Percentiles rank a stretch among this genome's conserved stretches.
These are phyloP conservation scores for Mariannaea elegans DNA, from an alignment of 2,329 filamentous ascomycete species.

Conservation along the genomic window DNA sequence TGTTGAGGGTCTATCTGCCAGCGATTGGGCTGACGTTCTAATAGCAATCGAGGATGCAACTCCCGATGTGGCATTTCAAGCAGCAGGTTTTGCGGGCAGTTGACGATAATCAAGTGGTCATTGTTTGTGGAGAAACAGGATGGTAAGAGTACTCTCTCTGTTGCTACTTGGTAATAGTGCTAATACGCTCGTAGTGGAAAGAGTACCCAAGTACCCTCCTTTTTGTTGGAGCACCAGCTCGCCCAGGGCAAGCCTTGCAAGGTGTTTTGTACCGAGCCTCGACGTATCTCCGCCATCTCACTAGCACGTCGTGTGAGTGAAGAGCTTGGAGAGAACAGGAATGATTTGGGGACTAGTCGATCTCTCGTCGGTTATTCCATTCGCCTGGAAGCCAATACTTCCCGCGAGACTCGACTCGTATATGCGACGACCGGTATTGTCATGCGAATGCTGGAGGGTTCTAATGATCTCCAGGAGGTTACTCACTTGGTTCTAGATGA, in stretches of 20 bases:
- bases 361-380: constrained; percentile 96
- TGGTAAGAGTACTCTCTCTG: constrained; percentile 59
- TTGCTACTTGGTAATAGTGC: neutral
- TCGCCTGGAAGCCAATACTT: constrained; percentile 87
- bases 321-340: constrained; percentile 86
- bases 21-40: constrained; percentile 18
- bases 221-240: constrained; percentile 89
- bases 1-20: neutral
- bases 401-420: constrained; percentile 81
- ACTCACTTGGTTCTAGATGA: constrained; percentile 97
- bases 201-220: constrained; percentile 96
- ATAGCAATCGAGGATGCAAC: constrained; percentile 72
- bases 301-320: constrained; percentile 92
- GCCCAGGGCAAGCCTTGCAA: constrained; percentile 83
- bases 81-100: constrained; percentile 81
- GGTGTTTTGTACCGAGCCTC: constrained; percentile 93
- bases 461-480: constrained; percentile 85
- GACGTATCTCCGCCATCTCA: constrained; percentile 95
- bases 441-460: constrained; percentile 95
- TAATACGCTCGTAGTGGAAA: constrained; percentile 70
- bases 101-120: constrained; percentile 83
- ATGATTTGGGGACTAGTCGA: constrained; percentile 81
- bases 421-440: constrained; percentile 94
- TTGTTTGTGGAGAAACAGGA: constrained; percentile 95
- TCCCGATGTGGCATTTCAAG: constrained; percentile 91